Conservation (phyloP, 1,284 basidiomycete genomes). For the Trichosporon sp. region DNA sequence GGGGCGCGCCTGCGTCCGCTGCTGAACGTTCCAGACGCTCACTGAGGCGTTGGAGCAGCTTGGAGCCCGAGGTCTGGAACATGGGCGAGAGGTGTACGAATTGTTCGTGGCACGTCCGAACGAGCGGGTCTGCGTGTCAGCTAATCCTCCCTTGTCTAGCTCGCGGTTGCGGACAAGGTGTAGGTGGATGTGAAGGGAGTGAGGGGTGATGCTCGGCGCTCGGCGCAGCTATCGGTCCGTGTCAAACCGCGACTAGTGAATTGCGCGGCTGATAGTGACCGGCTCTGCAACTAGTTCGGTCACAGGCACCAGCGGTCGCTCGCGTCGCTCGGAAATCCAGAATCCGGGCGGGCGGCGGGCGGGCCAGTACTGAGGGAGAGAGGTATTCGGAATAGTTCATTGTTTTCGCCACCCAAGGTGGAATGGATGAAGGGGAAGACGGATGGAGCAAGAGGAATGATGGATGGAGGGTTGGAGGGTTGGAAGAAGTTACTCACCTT, state of each 20-base stretch:
- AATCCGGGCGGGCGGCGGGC: background rate
- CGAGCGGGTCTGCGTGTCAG: constrained; percentile 23
- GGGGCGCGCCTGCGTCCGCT: constrained; percentile 1
- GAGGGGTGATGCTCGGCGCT: background rate
- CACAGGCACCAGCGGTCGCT: background rate
- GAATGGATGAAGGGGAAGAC: no score
- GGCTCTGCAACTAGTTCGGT: background rate
- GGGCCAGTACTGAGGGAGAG: no score
- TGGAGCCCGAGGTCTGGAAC: constrained; percentile 26
- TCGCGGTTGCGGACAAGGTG: no score
- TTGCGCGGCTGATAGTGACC: no score
- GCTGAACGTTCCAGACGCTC: constrained; percentile 17
- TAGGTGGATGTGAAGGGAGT: no score
- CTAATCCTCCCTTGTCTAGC: no score
- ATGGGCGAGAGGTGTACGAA: constrained; percentile 23
- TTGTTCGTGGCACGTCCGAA: constrained; percentile 22
- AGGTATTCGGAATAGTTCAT: no score
- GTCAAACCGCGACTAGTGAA: background rate
- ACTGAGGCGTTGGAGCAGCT: constrained; percentile 26
- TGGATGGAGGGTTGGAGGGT: no score
- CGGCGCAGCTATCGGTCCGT: background rate
- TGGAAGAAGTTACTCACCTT: constrained; percentile 19
- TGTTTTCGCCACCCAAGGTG: no score
- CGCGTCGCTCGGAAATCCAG: background rate
- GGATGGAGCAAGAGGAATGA: no score